Percentiles rank a stretch among this genome's conserved stretches.
phyloP scores from a whole-genome alignment of 345 rosid species.

The Hibiscus tridactylites region DNA sequence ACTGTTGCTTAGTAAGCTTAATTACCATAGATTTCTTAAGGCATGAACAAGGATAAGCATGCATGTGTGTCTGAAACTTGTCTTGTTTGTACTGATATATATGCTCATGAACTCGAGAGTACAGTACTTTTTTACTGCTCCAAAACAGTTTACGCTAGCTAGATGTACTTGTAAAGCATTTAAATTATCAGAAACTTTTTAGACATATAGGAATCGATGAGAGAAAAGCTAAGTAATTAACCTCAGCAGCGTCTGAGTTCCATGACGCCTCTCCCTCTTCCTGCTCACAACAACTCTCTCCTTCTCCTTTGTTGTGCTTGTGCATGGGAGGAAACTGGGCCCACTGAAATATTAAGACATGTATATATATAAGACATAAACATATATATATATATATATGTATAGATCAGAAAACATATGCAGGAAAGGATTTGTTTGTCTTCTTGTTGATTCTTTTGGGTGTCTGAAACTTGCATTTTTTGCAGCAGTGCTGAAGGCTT shows the following conservation, averaged over 20 bases:
- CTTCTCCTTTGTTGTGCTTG: slow-evolving; percentile 40
- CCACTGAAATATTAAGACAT: slow-evolving; percentile 54
- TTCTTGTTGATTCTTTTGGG: neutral
- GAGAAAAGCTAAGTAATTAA: neutral
- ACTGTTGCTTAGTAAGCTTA: neutral
- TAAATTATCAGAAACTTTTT: neutral
- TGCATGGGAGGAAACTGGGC: slow-evolving; percentile 74
- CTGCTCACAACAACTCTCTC: slow-evolving; percentile 26
- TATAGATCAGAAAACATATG: neutral
- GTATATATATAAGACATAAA: slow-evolving; percentile 4
- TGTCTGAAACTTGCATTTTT: slow-evolving; percentile 52
- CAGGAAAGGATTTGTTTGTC: neutral
- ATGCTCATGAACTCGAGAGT: neutral
- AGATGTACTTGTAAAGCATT: neutral
- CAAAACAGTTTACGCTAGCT: neutral
- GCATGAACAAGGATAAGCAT: neutral
- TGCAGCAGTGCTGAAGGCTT: slow-evolving; percentile 96
- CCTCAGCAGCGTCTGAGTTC: slow-evolving; percentile 22
- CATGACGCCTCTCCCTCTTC: slow-evolving; percentile 23
- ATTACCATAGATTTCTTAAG: neutral
- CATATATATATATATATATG: neutral
- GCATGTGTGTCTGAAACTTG: neutral
- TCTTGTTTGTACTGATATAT: neutral
- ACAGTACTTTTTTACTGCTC: neutral
- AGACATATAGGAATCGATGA: neutral